Evolutionary conservation across 2,329 filamentous ascomycete species (phyloP).

Genomic region (Fusarium sp.): DNA sequence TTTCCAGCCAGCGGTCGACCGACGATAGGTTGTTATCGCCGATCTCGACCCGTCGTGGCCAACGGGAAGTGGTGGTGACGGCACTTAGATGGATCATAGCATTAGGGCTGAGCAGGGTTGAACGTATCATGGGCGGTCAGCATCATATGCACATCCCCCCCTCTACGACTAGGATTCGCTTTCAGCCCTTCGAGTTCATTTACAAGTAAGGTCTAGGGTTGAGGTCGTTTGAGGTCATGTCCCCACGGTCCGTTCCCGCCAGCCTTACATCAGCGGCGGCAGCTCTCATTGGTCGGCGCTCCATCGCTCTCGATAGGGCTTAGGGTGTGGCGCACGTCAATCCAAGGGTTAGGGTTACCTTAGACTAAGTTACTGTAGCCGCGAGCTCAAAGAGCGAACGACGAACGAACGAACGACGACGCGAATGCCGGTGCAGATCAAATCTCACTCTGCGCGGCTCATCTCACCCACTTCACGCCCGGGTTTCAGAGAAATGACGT

Average conservation of each 20-base stretch:
- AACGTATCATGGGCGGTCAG: not conserved
- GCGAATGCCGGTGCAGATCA: not conserved
- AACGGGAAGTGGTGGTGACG: not conserved
- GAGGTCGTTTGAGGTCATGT: not conserved
- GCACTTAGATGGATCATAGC: not conserved
- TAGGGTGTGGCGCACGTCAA: conserved; percentile 8
- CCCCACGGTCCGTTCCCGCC: not conserved
- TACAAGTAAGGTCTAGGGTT: not conserved
- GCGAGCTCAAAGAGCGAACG: not conserved
- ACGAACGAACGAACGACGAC: not conserved
- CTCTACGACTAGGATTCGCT: not conserved
- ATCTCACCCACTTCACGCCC: no score
- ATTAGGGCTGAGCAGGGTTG: not conserved
- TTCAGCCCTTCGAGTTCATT: not conserved
- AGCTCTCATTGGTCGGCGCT: conserved; percentile 16
- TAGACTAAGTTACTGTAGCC: not conserved
- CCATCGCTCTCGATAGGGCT: conserved; percentile 15
- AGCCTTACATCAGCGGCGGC: conserved; percentile 17
- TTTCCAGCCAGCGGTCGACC: not conserved
- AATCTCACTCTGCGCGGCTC: not conserved
- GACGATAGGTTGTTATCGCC: not conserved
- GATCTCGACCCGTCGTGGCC: not conserved
- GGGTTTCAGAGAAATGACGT: conserved; percentile 1
- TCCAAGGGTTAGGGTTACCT: conserved; percentile 3
- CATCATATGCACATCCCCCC: not conserved